Evolutionary conservation across 495 filamentous ascomycete genomes (phyloP).

Genomic region (Astrothelium macrocarpum): DNA sequence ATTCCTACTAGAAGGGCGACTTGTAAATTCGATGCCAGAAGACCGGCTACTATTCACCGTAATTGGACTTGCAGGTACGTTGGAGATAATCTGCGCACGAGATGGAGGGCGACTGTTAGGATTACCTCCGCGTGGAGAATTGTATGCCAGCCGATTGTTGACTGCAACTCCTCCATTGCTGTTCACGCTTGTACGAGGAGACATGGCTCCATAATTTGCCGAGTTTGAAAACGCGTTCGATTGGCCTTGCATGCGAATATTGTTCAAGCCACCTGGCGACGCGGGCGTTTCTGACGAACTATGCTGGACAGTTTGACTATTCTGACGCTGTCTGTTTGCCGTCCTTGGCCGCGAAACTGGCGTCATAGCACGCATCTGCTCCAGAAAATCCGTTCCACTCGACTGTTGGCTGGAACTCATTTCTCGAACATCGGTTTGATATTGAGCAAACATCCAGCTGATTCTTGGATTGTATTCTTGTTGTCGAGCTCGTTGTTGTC

Average conservation of each 20-base stretch:
- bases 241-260: neutral
- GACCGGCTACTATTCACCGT: neutral
- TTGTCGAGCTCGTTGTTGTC: constrained; percentile 10
- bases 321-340: constrained; percentile 21
- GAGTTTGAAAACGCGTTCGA: neutral
- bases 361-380: constrained; percentile 21
- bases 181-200: neutral
- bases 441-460: constrained; percentile 26
- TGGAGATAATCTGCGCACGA: neutral
- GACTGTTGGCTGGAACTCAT: constrained; percentile 8
- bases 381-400: constrained; percentile 14
- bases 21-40: neutral
- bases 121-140: neutral
- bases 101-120: neutral
- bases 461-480: constrained; percentile 27
- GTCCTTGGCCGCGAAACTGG: constrained; percentile 25
- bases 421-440: constrained; percentile 20
- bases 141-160: neutral
- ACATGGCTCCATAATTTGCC: neutral
- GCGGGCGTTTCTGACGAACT: constrained; percentile 6
- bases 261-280: neutral
- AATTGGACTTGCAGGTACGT: neutral
- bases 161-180: neutral
- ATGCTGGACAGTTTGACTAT: constrained; percentile 12
- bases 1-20: neutral